Evolutionary conservation across 179 eudicot species (phyloP), one percentile per base, ranked within the genome.

Genomic region (Spinacia oleracea): DNA sequence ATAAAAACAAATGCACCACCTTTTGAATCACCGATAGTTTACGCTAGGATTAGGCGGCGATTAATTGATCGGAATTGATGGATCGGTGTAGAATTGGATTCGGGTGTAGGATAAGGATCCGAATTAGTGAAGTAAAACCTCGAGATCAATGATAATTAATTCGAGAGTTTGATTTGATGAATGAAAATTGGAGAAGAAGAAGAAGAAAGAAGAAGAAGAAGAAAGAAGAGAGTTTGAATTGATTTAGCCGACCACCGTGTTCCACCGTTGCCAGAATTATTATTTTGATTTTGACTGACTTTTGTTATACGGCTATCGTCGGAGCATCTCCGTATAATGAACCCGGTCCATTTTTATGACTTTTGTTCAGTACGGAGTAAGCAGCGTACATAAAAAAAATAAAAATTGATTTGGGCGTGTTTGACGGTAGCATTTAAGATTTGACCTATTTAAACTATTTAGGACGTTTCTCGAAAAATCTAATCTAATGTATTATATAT

Each of bases 311-410:
- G 66, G 66, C 34, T 31, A 62, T 62, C 34, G 34, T 29, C 66
- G 66, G 66, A 62, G 66, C 34, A 62, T 62, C 66, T 62, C 23
- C 23, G 35, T 29, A 10, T 62, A 25, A 62, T 62, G 34, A 29
- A 62, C 32, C 66, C 66, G 66, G 66, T 62, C 34, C 38, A 62
- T 25, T 29, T 29, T 62, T 62, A 48, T 62, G 59, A 55, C 59
- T 21, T 21, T 46, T 1, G 9, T 46, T 46, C n/a, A n/a, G n/a
- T n/a, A n/a, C n/a, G n/a, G n/a, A n/a, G n/a, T n/a, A n/a, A n/a
- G n/a, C n/a, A n/a, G n/a, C n/a, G n/a, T n/a, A n/a, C n/a, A n/a
- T n/a, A n/a, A n/a, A n/a, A n/a, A n/a, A n/a, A n/a, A n/a, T n/a
- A n/a, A n/a, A n/a, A n/a, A n/a, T n/a, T n/a, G n/a, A n/a, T n/a